phyloP scores from a whole-genome alignment of 768 basidiomycete genomes.

The Trametes cingulata region DNA sequence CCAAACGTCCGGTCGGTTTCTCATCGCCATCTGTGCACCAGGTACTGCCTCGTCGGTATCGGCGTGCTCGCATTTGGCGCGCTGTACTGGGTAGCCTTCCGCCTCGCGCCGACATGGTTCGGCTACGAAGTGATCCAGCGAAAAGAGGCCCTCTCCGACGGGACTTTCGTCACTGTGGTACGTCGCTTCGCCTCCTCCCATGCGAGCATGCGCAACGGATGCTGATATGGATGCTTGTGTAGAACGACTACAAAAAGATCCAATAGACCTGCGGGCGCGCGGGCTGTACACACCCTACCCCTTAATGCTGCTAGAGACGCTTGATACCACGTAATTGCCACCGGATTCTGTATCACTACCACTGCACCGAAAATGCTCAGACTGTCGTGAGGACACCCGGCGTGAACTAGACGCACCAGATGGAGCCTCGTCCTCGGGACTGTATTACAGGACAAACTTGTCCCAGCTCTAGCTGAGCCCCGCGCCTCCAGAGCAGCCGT shows the following conservation, averaged over 20 bases:
- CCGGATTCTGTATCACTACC: slow-evolving; percentile 1
- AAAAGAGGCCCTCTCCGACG: slow-evolving; percentile 50
- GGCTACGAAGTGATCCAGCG: slow-evolving; percentile 46
- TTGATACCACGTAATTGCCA: not conserved
- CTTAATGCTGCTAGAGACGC: too few relatives aligned
- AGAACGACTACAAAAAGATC: slow-evolving; percentile 8
- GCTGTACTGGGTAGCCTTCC: slow-evolving; percentile 37
- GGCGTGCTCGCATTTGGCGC: slow-evolving; percentile 19
- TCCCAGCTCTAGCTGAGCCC: too few relatives aligned
- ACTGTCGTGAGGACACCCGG: too few relatives aligned
- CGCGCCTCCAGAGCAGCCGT: too few relatives aligned
- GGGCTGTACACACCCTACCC: too few relatives aligned
- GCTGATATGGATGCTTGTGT: not conserved
- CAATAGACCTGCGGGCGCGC: not conserved
- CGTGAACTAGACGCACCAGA: too few relatives aligned
- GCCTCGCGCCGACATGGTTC: slow-evolving; percentile 43
- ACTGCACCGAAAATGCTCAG: not conserved
- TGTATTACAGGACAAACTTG: too few relatives aligned
- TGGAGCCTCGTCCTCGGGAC: too few relatives aligned
- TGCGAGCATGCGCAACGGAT: not conserved
- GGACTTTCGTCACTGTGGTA: slow-evolving; percentile 54
- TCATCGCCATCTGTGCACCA: not conserved
- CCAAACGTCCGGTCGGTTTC: too few relatives aligned
- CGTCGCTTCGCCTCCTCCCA: not conserved
- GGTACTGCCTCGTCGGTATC: slow-evolving; percentile 32